Evolutionary conservation across 139 green algal genomes (phyloP), one percentile per base, ranked within the genome.

Genomic region (Zygnema cylindricum): DNA sequence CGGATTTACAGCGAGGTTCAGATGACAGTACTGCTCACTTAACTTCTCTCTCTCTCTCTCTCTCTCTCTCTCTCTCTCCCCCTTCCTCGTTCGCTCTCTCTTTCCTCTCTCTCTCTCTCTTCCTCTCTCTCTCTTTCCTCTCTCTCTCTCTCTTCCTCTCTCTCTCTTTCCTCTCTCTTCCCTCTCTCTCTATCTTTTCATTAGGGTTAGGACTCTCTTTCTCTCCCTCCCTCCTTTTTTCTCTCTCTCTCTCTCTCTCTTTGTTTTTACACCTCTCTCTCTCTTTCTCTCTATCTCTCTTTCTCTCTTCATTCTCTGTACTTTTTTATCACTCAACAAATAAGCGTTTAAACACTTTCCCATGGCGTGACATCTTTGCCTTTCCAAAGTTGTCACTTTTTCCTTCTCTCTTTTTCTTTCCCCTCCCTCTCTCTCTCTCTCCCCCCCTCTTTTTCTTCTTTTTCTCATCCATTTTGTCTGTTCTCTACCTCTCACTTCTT

Each of bases 171-270:
- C 0, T n/a, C 25, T 33, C 76, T 7, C 7, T 7, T 35, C 77
- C 16, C 49, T 63, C 49, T 7, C 49, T 63, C 49, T 63, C 49
- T 63, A 16, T 63, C n/a, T n/a, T n/a, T n/a, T n/a, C n/a, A n/a
- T n/a, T n/a, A n/a, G n/a, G n/a, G n/a, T n/a, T n/a, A n/a, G n/a
- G n/a, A n/a, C n/a, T n/a, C n/a, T n/a, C n/a, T n/a, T n/a, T n/a
- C n/a, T n/a, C n/a, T n/a, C n/a, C n/a, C n/a, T n/a, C n/a, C n/a
- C n/a, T n/a, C n/a, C n/a, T n/a, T n/a, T n/a, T n/a, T n/a, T n/a
- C n/a, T n/a, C n/a, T n/a, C n/a, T n/a, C n/a, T 32, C 76, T 83
- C 32, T 75, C 76, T 55, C 22, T 82, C 75, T 55, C 63, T 36
- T 32, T 82, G 30, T 49, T n/a, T 69, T n/a, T 82, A 25, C 0